These are phyloP conservation scores for Glarea lozoyensis DNA, from an alignment of 495 filamentous ascomycete genomes.

Conservation along the genomic window DNA sequence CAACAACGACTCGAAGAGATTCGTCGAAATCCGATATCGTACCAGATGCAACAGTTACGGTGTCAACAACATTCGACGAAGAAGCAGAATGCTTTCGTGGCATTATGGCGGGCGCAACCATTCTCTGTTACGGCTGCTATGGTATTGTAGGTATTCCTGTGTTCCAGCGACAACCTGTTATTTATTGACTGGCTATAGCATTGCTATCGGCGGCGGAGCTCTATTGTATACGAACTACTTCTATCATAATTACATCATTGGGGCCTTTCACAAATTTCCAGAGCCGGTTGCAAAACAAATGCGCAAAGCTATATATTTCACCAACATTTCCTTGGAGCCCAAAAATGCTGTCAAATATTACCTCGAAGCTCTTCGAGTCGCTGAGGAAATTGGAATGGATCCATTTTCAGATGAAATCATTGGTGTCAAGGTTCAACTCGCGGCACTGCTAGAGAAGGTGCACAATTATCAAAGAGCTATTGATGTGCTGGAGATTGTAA, in stretches of 20 bases:
- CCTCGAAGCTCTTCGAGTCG: slow-evolving; percentile 60
- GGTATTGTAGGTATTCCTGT: slow-evolving; percentile 6
- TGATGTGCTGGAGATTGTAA: slow-evolving; percentile 62
- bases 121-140: slow-evolving; percentile 14
- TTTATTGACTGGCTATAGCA: slow-evolving; percentile 21
- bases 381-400: slow-evolving; percentile 65
- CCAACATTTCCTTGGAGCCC: slow-evolving; percentile 63
- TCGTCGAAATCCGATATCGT: slow-evolving; percentile 8
- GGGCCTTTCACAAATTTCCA: slow-evolving; percentile 69
- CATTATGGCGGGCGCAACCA: slow-evolving; percentile 7
- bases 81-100: background rate
- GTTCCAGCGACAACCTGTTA: background rate
- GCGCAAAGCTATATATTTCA: slow-evolving; percentile 81
- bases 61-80: slow-evolving; percentile 3
- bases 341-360: slow-evolving; percentile 72
- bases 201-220: slow-evolving; percentile 40
- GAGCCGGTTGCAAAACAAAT: slow-evolving; percentile 69
- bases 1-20: slow-evolving; percentile 10
- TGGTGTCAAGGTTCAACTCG: slow-evolving; percentile 77
- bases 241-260: slow-evolving; percentile 55
- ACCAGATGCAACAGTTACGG: slow-evolving; percentile 13
- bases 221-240: slow-evolving; percentile 50
- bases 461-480: slow-evolving; percentile 55
- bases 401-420: slow-evolving; percentile 83
- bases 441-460: slow-evolving; percentile 67